Percentiles rank a stretch among this genome's conserved stretches.
Evolutionary conservation across 345 rosid species (phyloP).

Genomic region (Isatis tinctoria): DNA sequence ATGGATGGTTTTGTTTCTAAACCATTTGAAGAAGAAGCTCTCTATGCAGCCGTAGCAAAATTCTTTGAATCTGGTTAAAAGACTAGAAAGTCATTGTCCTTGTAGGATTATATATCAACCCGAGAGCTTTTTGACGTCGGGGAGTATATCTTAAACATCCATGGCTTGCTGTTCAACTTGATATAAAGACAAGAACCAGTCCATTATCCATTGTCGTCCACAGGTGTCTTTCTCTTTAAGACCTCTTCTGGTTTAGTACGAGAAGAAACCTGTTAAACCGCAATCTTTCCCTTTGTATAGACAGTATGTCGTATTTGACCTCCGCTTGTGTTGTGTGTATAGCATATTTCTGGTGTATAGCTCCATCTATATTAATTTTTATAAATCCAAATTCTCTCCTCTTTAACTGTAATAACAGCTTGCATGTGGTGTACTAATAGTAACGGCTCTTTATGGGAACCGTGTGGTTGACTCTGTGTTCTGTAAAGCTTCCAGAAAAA

Average conservation of each 20-base stretch:
- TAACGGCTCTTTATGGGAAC: constrained; percentile 5
- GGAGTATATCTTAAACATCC: constrained; percentile 13
- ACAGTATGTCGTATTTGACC: neutral
- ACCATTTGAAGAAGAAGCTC: constrained; percentile 81
- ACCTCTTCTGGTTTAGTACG: constrained; percentile 1
- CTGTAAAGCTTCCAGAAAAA: constrained; percentile 4
- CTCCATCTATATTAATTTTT: constrained; percentile 24
- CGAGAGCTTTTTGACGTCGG: constrained; percentile 22
- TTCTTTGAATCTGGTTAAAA: constrained; percentile 53
- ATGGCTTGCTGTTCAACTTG: constrained; percentile 4
- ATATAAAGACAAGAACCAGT: constrained; percentile 5
- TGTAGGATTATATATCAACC: constrained; percentile 15
- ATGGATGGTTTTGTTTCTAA: constrained; percentile 86
- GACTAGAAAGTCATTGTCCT: constrained; percentile 1
- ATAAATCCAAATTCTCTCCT: neutral
- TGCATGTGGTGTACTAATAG: constrained; percentile 22
- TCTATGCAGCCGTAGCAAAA: constrained; percentile 66
- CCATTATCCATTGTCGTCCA: neutral
- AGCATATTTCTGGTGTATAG: constrained; percentile 21
- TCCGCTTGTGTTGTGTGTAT: constrained; percentile 11
- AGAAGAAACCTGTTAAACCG: neutral
- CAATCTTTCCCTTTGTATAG: constrained; percentile 12
- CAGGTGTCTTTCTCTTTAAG: neutral
- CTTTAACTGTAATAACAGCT: constrained; percentile 2
- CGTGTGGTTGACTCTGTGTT: constrained; percentile 11